Evolutionary conservation across 306 rosid species (phyloP), one percentile per base, ranked within the genome.

Genomic region (Coriaria nepalensis): DNA sequence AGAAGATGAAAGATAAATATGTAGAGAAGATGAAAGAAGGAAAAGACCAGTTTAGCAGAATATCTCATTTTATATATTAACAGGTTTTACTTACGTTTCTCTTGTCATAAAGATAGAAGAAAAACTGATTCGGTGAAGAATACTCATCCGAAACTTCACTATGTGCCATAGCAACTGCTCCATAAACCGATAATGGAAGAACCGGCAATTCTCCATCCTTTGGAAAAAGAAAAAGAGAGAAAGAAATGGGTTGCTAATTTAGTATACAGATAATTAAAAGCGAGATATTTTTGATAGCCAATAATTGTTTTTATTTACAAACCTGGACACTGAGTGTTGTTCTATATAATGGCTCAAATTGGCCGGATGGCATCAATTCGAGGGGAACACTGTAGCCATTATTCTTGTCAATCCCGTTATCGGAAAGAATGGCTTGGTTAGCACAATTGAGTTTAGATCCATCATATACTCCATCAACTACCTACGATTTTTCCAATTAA

Each of bases 131-230:
- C 29, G 95, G 86, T 6, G 97, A 84, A 47, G 97, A 88, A 37
- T 77, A 84, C 59, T 88, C 97, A 10, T 88, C 95, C 0, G 93
- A 78, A 60, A 14, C 80, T 70, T 88, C 95, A 46, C 69, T 81
- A 66, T 88, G 97, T 38, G 93, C 97, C 97, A 88, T 88, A 10
- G 94, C 95, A 62, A 88, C 72, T 36, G 95, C 87, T 44, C 95
- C 95, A 33, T 81, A 88, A 20, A 84, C 97, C 40, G 95, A 88
- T 43, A 88, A 75, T 14, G 97, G 97, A 63, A 88, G 88, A 56
- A 84, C 81, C 0, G 95, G 97, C 70, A 88, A 62, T 56, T 88
- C 97, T 50, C 97, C 97, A 50, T 88, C 97, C 97, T 88, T 78
- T 8, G 7, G 53, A 29, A 61, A 11, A 34, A 11, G 57, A 35